Evolutionary conservation across 768 basidiomycete species (phyloP), one percentile per base, ranked within the genome.

Genomic region (Mycena epipterygia): DNA sequence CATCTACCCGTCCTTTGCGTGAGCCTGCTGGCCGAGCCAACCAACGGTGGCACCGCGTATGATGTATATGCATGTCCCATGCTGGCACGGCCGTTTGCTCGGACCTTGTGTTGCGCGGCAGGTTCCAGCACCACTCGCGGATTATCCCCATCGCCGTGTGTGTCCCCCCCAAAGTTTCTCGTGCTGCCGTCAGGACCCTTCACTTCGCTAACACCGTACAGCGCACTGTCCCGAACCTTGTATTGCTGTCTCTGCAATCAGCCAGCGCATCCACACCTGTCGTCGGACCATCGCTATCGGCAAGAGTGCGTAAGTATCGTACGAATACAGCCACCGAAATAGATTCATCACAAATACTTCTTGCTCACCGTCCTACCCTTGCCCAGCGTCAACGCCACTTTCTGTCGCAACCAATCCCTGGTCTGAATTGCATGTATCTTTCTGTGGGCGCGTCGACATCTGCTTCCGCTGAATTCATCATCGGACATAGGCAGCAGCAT

Each of bases 101-200:
- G 55, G 64, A 57, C 58, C 58, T 60, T 23, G 39, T 30, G 16
- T 3, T 14, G 29, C 9, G 27, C 67, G 67, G 59, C 67, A 68
- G 44, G 42, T 66, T 49, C 53, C 64, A 55, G 16, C 37, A 19
- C 4, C 30, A 35, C 64, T 65, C 35, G 44, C 53, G 63, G 52
- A 56, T 30, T 37, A 55, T 67, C 57, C 52, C 52, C 67, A 35
- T 68, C 57, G 58, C 66, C 66, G 66, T 30, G 56, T 59, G 51
- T 53, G 33, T 51, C 37, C 46, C 39, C 29, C 37, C 29, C 39
- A 55, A 62, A 19, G 33, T 46, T 41, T 67, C 41, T 67, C 23
- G 41, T 51, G 57, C 66, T 68, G 67, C 59, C 67, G 67, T 61
- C 57, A 67, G 57, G 42, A 21, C 67, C 57, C 23, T 65, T 44